Evolutionary conservation across 164 flowering plant species (phyloP).

Genomic region (Chimonanthus salicifolius): DNA sequence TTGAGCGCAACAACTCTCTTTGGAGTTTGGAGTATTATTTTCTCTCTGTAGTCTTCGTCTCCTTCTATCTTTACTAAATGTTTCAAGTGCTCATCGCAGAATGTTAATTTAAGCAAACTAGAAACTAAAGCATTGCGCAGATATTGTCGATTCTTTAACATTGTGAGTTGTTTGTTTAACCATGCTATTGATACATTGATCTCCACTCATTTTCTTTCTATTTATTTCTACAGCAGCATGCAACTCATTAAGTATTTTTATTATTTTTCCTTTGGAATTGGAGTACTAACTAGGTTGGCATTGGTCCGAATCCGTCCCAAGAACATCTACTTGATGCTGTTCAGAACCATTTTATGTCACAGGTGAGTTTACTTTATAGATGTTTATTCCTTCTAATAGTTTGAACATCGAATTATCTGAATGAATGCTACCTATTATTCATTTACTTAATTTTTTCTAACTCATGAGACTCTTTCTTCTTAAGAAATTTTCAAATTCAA

Average conservation of each 20-base stretch:
- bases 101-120: conserved; percentile 83
- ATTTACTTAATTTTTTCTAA: no score
- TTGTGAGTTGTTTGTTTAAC: conserved; percentile 42
- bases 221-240: no score
- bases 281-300: conserved; percentile 46
- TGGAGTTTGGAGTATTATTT: no score
- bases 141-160: conserved; percentile 90
- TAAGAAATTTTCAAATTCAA: no score
- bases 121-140: conserved; percentile 83
- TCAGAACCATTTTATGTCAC: conserved; percentile 90
- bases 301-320: conserved; percentile 73
- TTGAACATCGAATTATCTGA: neutral
- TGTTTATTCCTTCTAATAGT: neutral
- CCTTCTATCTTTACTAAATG: neutral
- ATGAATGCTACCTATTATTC: neutral
- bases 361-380: conserved; percentile 37
- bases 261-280: neutral
- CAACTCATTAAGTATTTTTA: no score
- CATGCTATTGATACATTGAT: no score
- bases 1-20: no score
- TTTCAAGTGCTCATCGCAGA: conserved; percentile 31
- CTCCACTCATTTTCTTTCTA: no score
- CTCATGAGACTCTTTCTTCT: no score
- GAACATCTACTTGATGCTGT: conserved; percentile 83
- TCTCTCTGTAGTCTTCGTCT: neutral